Base-by-base conservation (phyloP, 805 yeast genomes). In the Yarrowia yakushimensis region DNA sequence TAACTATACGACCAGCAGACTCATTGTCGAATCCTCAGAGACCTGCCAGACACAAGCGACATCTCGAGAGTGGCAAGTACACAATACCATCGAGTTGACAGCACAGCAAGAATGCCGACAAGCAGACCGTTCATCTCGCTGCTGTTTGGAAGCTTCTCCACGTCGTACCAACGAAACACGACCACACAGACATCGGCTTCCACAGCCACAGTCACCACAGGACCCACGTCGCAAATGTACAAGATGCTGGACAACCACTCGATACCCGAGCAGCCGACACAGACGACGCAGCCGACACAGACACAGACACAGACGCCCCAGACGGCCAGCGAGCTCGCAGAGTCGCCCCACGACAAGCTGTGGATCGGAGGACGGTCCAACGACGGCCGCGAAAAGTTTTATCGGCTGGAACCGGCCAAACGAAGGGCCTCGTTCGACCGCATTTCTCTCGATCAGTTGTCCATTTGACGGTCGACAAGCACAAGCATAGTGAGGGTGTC, bases 281-380 rank as follows among this genome's bases (percentile, higher is more conserved):
- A 6, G n/a, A n/a, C 13, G 52, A 6, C 4, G 4, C n/a, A n/a
- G n/a, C 15, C 15, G 54, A 46, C 54, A 30, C 54, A 46, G 37
- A 46, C 55, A 11, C 55, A 48, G 23, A n/a, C 30, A 1, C 31
- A 25, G 41, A 15, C 28, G 39, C 18, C 28, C 5, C 39, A 20
- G 39, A 31, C 55, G 17, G 17, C 33, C 34, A 31, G 34, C 34
- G 60, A 54, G 46, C 25, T 33, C 27, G 12, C 15, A 13, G 61
- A 55, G 20, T 43, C 64, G 25, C 39, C 48, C 8, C 55, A 52
- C 27, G 69, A 69, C 31, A 69, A 69, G 48, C 68, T 70, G 71
- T 69, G 72, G 72, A 69, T 69, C 39, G 72, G 72, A 6, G 72
- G 72, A 3, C 34, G 65, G 22, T 63, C 71, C 2, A 37, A 70